These are phyloP conservation scores for Aspergillus kassunensis DNA, from an alignment of 495 filamentous ascomycete genomes.

Conservation along the genomic window DNA sequence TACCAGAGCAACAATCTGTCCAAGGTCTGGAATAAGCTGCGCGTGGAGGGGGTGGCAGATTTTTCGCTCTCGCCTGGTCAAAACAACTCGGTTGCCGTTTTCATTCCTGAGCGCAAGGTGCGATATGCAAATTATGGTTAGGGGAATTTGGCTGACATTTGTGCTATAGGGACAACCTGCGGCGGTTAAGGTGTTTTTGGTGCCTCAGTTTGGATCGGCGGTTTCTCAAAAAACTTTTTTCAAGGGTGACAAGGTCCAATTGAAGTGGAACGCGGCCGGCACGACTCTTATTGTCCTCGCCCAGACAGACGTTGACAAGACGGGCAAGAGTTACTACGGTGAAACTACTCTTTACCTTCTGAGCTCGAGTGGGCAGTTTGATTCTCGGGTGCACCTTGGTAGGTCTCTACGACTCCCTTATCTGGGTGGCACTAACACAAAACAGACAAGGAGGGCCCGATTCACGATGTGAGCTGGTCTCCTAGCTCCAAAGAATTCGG, in stretches of 20 bases:
- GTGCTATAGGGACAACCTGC: conserved; percentile 78
- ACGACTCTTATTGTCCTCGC: conserved; percentile 91
- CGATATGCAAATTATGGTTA: background rate
- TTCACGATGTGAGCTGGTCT: conserved; percentile 98
- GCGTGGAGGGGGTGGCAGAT: conserved; percentile 83
- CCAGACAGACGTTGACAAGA: conserved; percentile 96
- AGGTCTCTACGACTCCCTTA: conserved; percentile 15
- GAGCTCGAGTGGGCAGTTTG: conserved; percentile 85
- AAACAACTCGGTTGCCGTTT: conserved; percentile 86
- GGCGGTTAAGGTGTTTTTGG: conserved; percentile 87
- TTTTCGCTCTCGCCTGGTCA: conserved; percentile 87
- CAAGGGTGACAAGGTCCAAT: conserved; percentile 96
- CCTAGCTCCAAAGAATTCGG: conserved; percentile 95
- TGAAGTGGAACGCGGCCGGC: conserved; percentile 93
- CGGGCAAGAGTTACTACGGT: conserved; percentile 97
- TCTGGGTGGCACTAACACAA: conserved; percentile 3
- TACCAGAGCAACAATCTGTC: conserved; percentile 80
- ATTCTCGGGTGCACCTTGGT: conserved; percentile 83
- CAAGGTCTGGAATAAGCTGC: conserved; percentile 91
- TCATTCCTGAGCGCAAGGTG: conserved; percentile 93
- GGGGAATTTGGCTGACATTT: conserved; percentile 1
- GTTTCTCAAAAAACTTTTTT: conserved; percentile 98
- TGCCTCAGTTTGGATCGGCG: conserved; percentile 73
- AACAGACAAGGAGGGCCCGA: conserved; percentile 92
- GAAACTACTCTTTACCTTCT: conserved; percentile 96